These are phyloP conservation scores for Debaryomycetaceae sp. DNA, from an alignment of 1,139 yeast genomes.

Conservation along the genomic window DNA sequence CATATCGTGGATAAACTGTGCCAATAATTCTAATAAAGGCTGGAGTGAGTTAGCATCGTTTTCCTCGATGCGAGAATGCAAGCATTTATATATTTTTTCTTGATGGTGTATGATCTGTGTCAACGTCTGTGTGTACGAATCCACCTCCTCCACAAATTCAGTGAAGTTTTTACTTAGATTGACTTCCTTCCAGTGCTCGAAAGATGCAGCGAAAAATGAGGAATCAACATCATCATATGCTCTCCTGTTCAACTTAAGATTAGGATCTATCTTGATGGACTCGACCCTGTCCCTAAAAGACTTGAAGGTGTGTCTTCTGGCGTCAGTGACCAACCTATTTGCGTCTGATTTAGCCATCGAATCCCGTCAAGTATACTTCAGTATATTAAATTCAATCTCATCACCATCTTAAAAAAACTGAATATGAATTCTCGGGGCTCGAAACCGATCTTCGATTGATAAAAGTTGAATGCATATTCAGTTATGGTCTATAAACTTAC, in stretches of 20 bases:
- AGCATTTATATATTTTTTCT: slow-evolving; percentile 50
- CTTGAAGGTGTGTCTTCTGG: slow-evolving; percentile 60
- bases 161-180: slow-evolving; percentile 75
- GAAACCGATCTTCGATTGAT: background rate
- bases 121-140: slow-evolving; percentile 58
- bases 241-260: slow-evolving; percentile 56
- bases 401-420: background rate
- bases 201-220: slow-evolving; percentile 75
- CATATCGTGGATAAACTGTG: slow-evolving; percentile 88
- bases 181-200: slow-evolving; percentile 85
- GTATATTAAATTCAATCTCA: background rate
- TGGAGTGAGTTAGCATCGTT: slow-evolving; percentile 74
- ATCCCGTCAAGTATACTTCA: background rate
- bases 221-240: slow-evolving; percentile 69
- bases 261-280: slow-evolving; percentile 80
- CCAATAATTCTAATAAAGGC: slow-evolving; percentile 73
- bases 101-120: slow-evolving; percentile 82
- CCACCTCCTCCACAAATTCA: slow-evolving; percentile 56
- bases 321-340: slow-evolving; percentile 48
- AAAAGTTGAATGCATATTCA: too few species aligned
- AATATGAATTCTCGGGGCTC: slow-evolving; percentile 21
- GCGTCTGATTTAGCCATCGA: slow-evolving; percentile 6
- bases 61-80: slow-evolving; percentile 46
- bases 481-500: too few species aligned
- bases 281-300: slow-evolving; percentile 86